Base-by-base conservation (phyloP, 495 filamentous ascomycete species). In the Peziza echinospora region DNA sequence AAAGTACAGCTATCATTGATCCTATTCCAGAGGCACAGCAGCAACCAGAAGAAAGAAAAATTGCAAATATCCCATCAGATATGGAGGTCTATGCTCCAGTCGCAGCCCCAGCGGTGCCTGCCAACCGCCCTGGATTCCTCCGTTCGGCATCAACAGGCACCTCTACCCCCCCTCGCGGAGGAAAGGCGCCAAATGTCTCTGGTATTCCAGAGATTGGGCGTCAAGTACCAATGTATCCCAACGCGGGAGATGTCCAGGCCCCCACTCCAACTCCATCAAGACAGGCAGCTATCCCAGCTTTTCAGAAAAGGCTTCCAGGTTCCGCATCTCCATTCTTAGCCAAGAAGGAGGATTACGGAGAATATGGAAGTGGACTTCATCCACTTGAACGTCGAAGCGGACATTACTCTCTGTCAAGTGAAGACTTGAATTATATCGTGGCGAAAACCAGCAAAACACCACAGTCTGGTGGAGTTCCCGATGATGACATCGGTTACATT, bases 201-300 rank as follows among this genome's bases (percentile, higher is more conserved):
- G 87, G 87, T 10, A 92, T 93, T 51, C 87, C 85, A 9, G 80
- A 87, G 57, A 89, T 93, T 50, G 85, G 85, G 28, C 70, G 76
- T 56, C 72, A 84, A 54, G 86, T 96, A 19, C 91, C 89, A 26
- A 92, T 99, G 84, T 79, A 87, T 56, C 78, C 78, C 26, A 76
- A 91, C 64, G 86, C 85, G 30, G 89, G 89, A 39, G 89, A 96
- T 62, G 91, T 99, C 8, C 89, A 99, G 64, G 89, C 89, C 10
- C 89, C 89, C 0, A 86, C 91, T 0, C 84, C 86, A 3, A 73
- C 79, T 13, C 82, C 76, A n/a, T 63, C 66, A 25, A 77, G 30
- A 37, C 30, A 72, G 54, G 69, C 71, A 52, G 65, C 62, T 24
- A 51, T 55, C 3, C 63, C 60, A 21, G 43, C 61, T 2, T 71